Conservation (phyloP, 192 early-diverging fungal genomes). For the Pilobolus umbonatus region DNA sequence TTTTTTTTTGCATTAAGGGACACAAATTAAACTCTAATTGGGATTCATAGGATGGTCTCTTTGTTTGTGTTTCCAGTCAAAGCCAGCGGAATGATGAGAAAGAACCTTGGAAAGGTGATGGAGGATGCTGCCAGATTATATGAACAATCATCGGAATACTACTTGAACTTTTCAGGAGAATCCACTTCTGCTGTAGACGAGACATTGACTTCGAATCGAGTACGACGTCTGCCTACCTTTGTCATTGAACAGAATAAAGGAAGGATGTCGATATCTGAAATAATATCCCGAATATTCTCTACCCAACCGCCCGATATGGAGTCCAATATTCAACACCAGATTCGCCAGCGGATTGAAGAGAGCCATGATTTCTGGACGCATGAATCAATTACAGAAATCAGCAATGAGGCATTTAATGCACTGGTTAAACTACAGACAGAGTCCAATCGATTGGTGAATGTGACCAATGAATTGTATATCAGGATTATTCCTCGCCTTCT, state of each 20-base stretch:
- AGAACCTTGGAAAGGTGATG: conserved; percentile 13
- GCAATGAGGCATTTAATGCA: conserved; percentile 1
- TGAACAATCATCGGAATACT: conserved; percentile 11
- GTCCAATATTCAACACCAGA: background rate
- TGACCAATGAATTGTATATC: conserved; percentile 13
- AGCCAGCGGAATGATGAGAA: conserved; percentile 6
- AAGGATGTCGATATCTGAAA: background rate
- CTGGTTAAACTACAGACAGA: conserved; percentile 9
- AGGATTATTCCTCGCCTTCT: conserved; percentile 3
- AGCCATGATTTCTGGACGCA: background rate
- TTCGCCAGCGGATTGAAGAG: background rate
- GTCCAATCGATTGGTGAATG: conserved; percentile 8
- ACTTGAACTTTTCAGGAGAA: conserved; percentile 1
- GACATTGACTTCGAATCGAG: background rate
- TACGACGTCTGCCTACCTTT: background rate
- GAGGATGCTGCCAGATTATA: conserved; percentile 13
- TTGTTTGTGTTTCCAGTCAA: conserved; percentile 16
- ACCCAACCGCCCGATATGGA: background rate
- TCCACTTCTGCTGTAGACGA: background rate
- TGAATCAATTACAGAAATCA: conserved; percentile 1
- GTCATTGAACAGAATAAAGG: no score
- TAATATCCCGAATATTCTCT: conserved; percentile 2
- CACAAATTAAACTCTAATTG: background rate
- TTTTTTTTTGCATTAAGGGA: background rate
- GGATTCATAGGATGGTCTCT: conserved; percentile 4